These are phyloP conservation scores for Whalleya microplaca DNA, from an alignment of 2,329 filamentous ascomycete genomes.

Conservation along the genomic window DNA sequence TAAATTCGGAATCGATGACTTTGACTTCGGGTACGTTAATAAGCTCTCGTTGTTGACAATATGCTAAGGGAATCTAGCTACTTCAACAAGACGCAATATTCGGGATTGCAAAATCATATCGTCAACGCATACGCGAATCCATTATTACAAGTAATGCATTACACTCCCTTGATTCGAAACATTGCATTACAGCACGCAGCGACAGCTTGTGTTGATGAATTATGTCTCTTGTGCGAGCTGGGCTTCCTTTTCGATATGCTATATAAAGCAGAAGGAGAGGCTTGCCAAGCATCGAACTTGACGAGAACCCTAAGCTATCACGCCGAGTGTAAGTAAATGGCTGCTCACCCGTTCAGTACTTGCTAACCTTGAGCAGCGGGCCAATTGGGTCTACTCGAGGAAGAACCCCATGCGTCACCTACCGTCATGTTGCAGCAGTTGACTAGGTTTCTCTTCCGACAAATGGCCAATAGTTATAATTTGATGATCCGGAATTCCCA, in stretches of 20 bases:
- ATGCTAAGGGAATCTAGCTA: conserved; percentile 57
- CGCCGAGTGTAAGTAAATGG: conserved; percentile 62
- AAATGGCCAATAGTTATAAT: conserved; percentile 76
- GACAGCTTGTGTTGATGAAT: conserved; percentile 78
- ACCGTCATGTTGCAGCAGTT: conserved; percentile 84
- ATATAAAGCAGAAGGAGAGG: conserved; percentile 89
- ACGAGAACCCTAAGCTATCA: conserved; percentile 86
- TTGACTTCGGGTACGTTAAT: conserved; percentile 80
- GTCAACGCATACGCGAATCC: conserved; percentile 96
- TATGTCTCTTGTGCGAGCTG: conserved; percentile 89
- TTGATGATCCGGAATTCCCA: conserved; percentile 63
- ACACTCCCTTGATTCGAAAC: conserved; percentile 86
- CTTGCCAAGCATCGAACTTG: conserved; percentile 95
- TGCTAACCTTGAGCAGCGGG: conserved; percentile 53
- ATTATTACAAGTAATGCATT: conserved; percentile 87
- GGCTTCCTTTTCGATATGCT: conserved; percentile 98
- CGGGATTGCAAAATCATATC: conserved; percentile 94
- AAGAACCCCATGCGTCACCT: conserved; percentile 74
- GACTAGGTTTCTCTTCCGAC: conserved; percentile 82
- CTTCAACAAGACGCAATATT: conserved; percentile 92
- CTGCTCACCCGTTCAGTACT: not conserved
- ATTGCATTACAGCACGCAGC: conserved; percentile 87
- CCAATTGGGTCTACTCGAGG: conserved; percentile 81
- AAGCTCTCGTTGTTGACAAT: not conserved
- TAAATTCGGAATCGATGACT: conserved; percentile 98